A percentile compares a stretch with the other conserved stretches of the same genome.
Conservation (phyloP, 1,284 basidiomycete genomes). For the Neotropicomus parvogracilis region DNA sequence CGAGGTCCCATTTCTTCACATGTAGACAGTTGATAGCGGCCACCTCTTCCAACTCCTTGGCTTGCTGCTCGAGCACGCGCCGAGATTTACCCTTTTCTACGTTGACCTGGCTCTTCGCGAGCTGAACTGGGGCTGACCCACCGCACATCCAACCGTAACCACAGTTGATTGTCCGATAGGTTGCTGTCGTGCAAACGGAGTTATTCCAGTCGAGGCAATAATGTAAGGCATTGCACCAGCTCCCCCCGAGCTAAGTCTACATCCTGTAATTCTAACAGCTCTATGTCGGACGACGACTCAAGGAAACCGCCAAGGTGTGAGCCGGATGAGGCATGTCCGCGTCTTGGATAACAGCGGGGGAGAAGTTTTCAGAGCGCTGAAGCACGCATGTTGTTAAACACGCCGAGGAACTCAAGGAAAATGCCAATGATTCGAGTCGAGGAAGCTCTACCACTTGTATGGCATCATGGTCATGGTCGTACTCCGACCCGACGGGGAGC, state of each 20-base stretch:
- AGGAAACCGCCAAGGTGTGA: conserved; percentile 42
- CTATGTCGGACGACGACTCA: conserved; percentile 41
- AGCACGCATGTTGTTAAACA: conserved; percentile 42
- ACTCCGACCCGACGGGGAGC: conserved; percentile 36
- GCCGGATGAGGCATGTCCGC: conserved; percentile 35
- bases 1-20: conserved; percentile 52
- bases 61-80: background rate
- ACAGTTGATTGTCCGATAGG: conserved; percentile 49
- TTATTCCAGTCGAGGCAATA: conserved; percentile 42
- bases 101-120: conserved; percentile 39
- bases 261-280: conserved; percentile 55
- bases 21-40: conserved; percentile 58
- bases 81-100: conserved; percentile 5
- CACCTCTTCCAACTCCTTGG: conserved; percentile 40
- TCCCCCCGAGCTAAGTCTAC: conserved; percentile 44
- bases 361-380: conserved; percentile 44
- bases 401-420: conserved; percentile 43
- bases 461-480: conserved; percentile 34
- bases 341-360: conserved; percentile 36
- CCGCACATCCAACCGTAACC: conserved; percentile 47
- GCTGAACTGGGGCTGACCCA: conserved; percentile 51
- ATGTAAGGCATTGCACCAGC: conserved; percentile 41
- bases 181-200: conserved; percentile 60
- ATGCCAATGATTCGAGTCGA: conserved; percentile 38
- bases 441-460: conserved; percentile 36